Conservation (phyloP, 805 yeast species). For the Kluyveromyces starmeri region DNA sequence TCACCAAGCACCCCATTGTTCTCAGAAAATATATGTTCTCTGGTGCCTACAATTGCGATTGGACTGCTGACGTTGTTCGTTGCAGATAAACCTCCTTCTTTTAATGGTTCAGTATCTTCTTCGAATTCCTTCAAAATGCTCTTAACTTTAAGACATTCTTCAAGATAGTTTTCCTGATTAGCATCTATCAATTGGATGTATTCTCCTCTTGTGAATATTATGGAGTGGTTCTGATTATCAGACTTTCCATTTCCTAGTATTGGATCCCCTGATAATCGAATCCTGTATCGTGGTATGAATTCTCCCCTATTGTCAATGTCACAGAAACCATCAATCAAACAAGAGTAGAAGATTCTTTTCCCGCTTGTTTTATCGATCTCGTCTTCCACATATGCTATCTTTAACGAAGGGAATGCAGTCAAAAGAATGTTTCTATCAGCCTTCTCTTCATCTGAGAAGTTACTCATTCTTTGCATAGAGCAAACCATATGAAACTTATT, state of each 20-base stretch:
- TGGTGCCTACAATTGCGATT: conserved; percentile 75
- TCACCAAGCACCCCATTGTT: conserved; percentile 77
- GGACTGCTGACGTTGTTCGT: conserved; percentile 33
- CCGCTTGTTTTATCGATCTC: conserved; percentile 32
- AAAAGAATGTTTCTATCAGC: conserved; percentile 51
- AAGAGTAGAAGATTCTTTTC: conserved; percentile 45
- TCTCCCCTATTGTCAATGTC: conserved; percentile 49
- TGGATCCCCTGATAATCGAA: conserved; percentile 69
- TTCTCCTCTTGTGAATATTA: conserved; percentile 72
- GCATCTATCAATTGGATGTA: conserved; percentile 76
- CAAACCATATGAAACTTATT: conserved; percentile 57
- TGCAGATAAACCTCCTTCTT: neutral
- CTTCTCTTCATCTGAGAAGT: conserved; percentile 46
- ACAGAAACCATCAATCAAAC: conserved; percentile 65
- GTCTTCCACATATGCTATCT: conserved; percentile 52
- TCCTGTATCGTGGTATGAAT: conserved; percentile 52
- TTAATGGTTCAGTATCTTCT: conserved; percentile 32
- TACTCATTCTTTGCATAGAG: conserved; percentile 53
- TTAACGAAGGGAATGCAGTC: conserved; percentile 60
- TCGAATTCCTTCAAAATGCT: conserved; percentile 71
- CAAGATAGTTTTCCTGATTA: conserved; percentile 74
- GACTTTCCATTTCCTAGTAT: conserved; percentile 80
- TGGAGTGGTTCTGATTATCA: conserved; percentile 72
- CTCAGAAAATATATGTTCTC: conserved; percentile 78
- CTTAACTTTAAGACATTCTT: conserved; percentile 70